phyloP scores from a whole-genome alignment of 768 basidiomycete genomes.

The Chiua virens region DNA sequence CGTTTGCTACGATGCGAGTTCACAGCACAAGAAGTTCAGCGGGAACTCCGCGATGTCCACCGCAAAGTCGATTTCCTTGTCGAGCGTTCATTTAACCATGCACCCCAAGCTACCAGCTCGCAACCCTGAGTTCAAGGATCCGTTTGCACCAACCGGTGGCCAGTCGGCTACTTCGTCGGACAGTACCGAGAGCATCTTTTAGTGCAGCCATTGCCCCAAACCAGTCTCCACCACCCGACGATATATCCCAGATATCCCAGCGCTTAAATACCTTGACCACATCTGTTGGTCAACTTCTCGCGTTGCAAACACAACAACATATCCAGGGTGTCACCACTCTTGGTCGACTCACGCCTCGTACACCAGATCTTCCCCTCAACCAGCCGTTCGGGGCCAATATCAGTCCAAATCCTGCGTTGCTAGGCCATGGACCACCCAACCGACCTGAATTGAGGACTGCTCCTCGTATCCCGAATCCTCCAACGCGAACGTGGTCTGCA shows the following conservation, averaged over 20 bases:
- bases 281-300: constrained; percentile 83
- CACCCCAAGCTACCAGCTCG: constrained; percentile 18
- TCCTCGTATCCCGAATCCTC: constrained; percentile 64
- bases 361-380: constrained; percentile 47
- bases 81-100: constrained; percentile 53
- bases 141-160: constrained; percentile 53
- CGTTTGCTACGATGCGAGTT: constrained; percentile 72
- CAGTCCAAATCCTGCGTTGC: constrained; percentile 37
- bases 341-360: constrained; percentile 33
- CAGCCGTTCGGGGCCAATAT: constrained; percentile 38
- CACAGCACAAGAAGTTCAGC: constrained; percentile 68
- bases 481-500: constrained; percentile 83
- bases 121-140: constrained; percentile 84
- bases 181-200: constrained; percentile 59
- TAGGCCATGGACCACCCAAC: constrained; percentile 63
- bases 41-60: constrained; percentile 70
- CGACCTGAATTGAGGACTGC: constrained; percentile 63
- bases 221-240: constrained; percentile 64
- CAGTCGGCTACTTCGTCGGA: constrained; percentile 36
- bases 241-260: constrained; percentile 74
- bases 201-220: constrained; percentile 71
- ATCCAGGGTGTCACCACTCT: constrained; percentile 46
- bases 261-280: constrained; percentile 77
- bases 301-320: constrained; percentile 73
- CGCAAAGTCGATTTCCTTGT: constrained; percentile 77